Conservation (phyloP, 768 basidiomycete genomes). For the Asterophora parasitica region DNA sequence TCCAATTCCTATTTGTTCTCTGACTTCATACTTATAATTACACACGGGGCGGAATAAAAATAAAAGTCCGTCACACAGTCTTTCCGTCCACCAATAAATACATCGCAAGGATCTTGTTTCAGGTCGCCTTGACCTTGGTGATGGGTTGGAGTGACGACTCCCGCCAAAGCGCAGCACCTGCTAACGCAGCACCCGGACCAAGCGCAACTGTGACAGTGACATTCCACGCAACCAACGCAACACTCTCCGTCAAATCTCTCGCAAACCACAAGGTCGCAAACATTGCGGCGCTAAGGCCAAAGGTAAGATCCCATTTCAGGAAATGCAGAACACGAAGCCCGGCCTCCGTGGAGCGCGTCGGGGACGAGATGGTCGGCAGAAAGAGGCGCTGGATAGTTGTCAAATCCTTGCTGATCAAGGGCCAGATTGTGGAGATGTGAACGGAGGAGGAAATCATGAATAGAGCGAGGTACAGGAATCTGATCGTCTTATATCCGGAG, state of each 20-base stretch:
- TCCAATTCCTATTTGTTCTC: too few species aligned
- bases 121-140: too few species aligned
- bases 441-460: constrained; percentile 40
- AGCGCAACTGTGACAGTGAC: constrained; percentile 33
- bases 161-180: constrained; percentile 45
- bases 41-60: neutral
- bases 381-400: constrained; percentile 28
- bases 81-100: neutral
- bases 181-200: constrained; percentile 50
- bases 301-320: constrained; percentile 47
- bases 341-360: constrained; percentile 21
- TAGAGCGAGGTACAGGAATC: constrained; percentile 31
- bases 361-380: constrained; percentile 30
- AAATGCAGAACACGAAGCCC: constrained; percentile 33
- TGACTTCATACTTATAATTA: too few species aligned
- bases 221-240: constrained; percentile 39
- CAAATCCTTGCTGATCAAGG: constrained; percentile 26
- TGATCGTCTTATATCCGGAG: constrained; percentile 34
- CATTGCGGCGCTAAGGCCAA: constrained; percentile 35
- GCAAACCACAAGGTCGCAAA: constrained; percentile 49
- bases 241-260: constrained; percentile 24
- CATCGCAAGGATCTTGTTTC: too few species aligned
- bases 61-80: neutral
- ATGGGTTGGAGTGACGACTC: constrained; percentile 26
- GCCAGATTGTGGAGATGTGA: constrained; percentile 38